Conservation (phyloP, 257 asterid genomes). For the Avicennia marina region DNA sequence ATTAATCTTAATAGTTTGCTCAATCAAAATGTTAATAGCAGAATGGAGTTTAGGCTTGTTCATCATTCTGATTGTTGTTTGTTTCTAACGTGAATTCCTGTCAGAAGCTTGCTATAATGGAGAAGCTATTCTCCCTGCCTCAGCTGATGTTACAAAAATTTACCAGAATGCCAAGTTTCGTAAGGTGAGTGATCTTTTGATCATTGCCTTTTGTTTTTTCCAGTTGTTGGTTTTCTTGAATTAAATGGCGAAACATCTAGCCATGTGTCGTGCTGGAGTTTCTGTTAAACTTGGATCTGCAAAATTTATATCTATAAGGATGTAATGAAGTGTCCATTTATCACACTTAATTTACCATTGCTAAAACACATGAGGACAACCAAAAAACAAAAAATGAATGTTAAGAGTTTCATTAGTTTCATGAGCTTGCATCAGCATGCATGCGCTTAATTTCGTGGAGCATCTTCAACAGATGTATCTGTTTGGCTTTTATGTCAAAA, state of each 20-base stretch:
- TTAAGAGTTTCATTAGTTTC: neutral
- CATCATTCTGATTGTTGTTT: no score
- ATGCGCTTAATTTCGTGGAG: neutral
- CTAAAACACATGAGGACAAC: slow-evolving; percentile 5
- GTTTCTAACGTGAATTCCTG: slow-evolving; percentile 17
- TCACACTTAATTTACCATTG: neutral
- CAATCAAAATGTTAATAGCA: no score
- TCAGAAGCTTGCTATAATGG: slow-evolving; percentile 44
- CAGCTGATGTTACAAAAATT: slow-evolving; percentile 38
- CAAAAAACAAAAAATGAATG: no score
- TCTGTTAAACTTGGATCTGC: neutral
- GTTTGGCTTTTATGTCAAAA: neutral
- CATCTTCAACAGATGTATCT: neutral
- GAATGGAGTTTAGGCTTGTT: no score
- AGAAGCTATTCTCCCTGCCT: slow-evolving; percentile 42
- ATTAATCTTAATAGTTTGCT: no score
- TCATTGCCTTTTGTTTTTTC: neutral
- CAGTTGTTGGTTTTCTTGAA: slow-evolving; percentile 4
- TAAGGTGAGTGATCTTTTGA: slow-evolving; percentile 37
- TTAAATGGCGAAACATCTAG: slow-evolving; percentile 5
- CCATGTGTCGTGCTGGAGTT: neutral
- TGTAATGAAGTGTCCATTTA: neutral
- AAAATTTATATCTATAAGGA: neutral
- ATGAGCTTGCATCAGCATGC: neutral
- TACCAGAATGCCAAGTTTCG: slow-evolving; percentile 36